These are phyloP conservation scores for Fraxinus paxiana DNA, from an alignment of 305 asterid species.

Conservation along the genomic window DNA sequence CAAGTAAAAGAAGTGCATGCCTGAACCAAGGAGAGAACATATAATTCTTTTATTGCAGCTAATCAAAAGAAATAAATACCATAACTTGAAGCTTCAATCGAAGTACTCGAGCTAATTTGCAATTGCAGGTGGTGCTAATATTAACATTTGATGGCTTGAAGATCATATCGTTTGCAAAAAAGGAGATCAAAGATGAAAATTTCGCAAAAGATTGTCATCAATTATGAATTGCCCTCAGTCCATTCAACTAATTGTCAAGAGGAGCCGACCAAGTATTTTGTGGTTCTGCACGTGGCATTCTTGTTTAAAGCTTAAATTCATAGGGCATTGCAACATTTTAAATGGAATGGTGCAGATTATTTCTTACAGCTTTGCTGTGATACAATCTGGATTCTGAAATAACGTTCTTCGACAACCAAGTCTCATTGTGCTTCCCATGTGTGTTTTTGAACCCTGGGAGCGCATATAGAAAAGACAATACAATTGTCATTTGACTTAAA, in stretches of 20 bases:
- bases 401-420: slow-evolving; percentile 89
- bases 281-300: neutral
- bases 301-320: neutral
- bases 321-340: neutral
- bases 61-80: neutral
- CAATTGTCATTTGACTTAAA: slow-evolving; percentile 12
- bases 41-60: neutral
- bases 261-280: neutral
- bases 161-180: neutral
- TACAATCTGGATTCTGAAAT: slow-evolving; percentile 70
- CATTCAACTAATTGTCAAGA: slow-evolving; percentile 8
- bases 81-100: neutral
- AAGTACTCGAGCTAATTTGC: neutral
- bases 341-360: slow-evolving; percentile 9
- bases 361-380: slow-evolving; percentile 79
- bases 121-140: neutral
- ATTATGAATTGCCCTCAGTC: neutral
- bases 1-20: neutral
- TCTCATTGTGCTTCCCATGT: slow-evolving; percentile 99
- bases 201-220: neutral
- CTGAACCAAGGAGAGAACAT: neutral
- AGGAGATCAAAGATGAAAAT: neutral
- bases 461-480: slow-evolving; percentile 10
- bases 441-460: slow-evolving; percentile 79
- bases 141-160: neutral